Percentiles rank a stretch among this genome's conserved stretches.
phyloP scores from a whole-genome alignment of 176 grass and related monocot species.

The Poa annua region DNA sequence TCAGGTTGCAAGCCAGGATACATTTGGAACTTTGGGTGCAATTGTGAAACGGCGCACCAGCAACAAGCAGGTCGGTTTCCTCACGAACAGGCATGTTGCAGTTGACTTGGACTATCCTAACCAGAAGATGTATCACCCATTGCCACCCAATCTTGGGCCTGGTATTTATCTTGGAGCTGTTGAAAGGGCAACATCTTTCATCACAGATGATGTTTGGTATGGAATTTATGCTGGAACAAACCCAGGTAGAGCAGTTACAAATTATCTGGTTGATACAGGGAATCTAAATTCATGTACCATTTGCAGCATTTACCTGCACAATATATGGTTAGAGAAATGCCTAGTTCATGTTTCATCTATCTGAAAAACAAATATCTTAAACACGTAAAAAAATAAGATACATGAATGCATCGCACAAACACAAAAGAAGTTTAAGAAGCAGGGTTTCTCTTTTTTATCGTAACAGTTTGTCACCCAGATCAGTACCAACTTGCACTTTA shows the following conservation, averaged over 20 bases:
- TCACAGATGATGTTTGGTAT: constrained; percentile 99
- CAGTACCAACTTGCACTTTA: constrained; percentile 13
- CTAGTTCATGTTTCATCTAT: neutral
- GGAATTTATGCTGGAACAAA: constrained; percentile 97
- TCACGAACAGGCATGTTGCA: constrained; percentile 92
- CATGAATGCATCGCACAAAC: neutral
- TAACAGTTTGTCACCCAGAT: neutral
- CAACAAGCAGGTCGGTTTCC: constrained; percentile 97
- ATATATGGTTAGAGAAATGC: neutral
- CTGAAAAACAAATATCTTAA: neutral
- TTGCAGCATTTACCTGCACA: constrained; percentile 3
- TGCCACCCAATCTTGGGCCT: constrained; percentile 95
- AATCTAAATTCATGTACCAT: constrained; percentile 20
- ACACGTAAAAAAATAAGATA: neutral
- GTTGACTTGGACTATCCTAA: constrained; percentile 98
- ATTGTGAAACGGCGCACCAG: constrained; percentile 86
- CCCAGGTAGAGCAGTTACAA: constrained; percentile 74
- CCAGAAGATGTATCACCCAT: constrained; percentile 99
- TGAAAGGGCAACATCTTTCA: constrained; percentile 96
- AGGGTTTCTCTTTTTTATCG: constrained; percentile 11
- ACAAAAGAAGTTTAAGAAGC: constrained; percentile 1
- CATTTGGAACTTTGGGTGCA: constrained; percentile 94
- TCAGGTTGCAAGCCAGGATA: constrained; percentile 98
- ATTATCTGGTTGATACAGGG: constrained; percentile 38
- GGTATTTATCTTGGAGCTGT: constrained; percentile 99